phyloP scores from a whole-genome alignment of 345 rosid genomes.

The Salix udensis region DNA sequence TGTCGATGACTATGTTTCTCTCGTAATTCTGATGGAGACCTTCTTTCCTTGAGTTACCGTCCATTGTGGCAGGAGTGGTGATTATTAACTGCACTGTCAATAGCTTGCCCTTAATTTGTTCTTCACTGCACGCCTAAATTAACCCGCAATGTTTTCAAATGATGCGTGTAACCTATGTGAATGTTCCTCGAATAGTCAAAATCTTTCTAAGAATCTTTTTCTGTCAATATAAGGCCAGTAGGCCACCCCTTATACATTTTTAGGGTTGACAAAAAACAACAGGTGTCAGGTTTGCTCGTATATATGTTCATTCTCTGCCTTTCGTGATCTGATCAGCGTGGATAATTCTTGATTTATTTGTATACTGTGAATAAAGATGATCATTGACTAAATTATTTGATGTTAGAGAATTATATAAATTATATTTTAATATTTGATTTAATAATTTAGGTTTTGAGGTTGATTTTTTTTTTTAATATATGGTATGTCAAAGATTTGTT shows the following conservation, averaged over 20 bases:
- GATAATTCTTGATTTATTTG: neutral
- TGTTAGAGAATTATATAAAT: too few species aligned
- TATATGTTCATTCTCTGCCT: neutral
- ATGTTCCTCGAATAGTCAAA: constrained; percentile 39
- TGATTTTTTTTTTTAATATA: too few species aligned
- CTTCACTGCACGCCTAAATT: neutral
- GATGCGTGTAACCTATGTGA: constrained; percentile 19
- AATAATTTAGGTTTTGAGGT: too few species aligned
- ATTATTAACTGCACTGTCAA: neutral
- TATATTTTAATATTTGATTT: too few species aligned
- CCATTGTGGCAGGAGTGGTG: neutral
- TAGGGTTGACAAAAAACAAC: constrained; percentile 35
- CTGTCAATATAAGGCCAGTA: constrained; percentile 34
- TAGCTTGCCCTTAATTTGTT: neutral
- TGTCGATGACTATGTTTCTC: neutral
- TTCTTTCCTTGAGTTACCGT: neutral
- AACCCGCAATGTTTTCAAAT: neutral
- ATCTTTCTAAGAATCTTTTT: constrained; percentile 43
- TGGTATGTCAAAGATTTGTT: too few species aligned
- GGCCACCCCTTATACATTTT: constrained; percentile 33
- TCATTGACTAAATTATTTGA: neutral
- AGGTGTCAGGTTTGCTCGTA: constrained; percentile 15
- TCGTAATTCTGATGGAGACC: neutral
- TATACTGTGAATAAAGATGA: neutral
- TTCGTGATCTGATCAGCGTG: neutral